Evolutionary conservation across 2,329 filamentous ascomycete genomes (phyloP).

Genomic region (Xylariaceae sp.): DNA sequence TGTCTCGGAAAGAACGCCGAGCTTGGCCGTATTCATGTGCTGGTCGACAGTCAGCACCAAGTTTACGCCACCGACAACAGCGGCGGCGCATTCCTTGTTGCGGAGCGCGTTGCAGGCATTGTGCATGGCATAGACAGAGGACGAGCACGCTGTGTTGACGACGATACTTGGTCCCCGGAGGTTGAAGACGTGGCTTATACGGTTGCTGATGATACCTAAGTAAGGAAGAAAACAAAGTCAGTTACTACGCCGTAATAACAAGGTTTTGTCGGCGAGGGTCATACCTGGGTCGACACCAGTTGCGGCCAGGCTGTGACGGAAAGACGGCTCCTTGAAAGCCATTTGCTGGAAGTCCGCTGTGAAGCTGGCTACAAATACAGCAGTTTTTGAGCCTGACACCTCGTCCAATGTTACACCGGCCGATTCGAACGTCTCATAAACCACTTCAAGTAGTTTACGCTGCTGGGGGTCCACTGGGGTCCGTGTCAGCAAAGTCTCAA

Average conservation of each 20-base stretch:
- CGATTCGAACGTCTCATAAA: slow-evolving; percentile 48
- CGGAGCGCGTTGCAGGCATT: slow-evolving; percentile 36
- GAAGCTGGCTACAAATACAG: slow-evolving; percentile 28
- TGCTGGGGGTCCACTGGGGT: slow-evolving; percentile 53
- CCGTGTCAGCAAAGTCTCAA: too few species aligned
- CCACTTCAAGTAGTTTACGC: slow-evolving; percentile 45
- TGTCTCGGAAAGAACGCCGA: slow-evolving; percentile 42
- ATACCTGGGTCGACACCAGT: slow-evolving; percentile 9
- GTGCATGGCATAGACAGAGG: slow-evolving; percentile 41
- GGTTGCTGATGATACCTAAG: slow-evolving; percentile 3
- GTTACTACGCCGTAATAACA: too few species aligned
- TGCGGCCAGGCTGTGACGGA: neutral
- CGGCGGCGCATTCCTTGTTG: slow-evolving; percentile 37
- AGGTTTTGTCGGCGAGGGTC: too few species aligned
- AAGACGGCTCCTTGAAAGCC: neutral
- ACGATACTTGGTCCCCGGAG: slow-evolving; percentile 32
- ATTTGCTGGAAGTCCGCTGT: neutral
- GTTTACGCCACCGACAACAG: slow-evolving; percentile 45
- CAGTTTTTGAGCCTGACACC: slow-evolving; percentile 34
- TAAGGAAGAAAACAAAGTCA: too few species aligned
- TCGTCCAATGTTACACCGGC: slow-evolving; percentile 40
- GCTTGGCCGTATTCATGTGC: slow-evolving; percentile 40
- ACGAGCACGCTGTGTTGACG: slow-evolving; percentile 46
- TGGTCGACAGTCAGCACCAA: slow-evolving; percentile 41
- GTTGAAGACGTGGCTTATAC: slow-evolving; percentile 11